These are phyloP conservation scores for Gentiana straminea DNA, from an alignment of 257 asterid species.

Conservation along the genomic window DNA sequence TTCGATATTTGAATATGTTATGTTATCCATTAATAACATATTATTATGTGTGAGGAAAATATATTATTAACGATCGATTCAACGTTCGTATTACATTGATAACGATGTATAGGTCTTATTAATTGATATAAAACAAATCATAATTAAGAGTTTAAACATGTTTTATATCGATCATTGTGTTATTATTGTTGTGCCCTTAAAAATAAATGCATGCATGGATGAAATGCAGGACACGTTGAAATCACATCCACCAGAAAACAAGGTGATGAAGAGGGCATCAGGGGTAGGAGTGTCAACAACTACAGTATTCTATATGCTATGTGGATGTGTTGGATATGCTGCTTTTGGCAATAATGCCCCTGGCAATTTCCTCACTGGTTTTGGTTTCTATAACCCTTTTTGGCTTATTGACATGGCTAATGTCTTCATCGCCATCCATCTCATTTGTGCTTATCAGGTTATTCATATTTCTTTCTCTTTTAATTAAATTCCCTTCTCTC, in stretches of 20 bases:
- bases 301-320: constrained; percentile 22
- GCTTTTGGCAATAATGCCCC: constrained; percentile 29
- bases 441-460: constrained; percentile 30
- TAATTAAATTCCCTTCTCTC: no score
- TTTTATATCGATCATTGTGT: no score
- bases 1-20: no score
- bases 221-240: constrained; percentile 42
- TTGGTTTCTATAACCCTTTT: constrained; percentile 32
- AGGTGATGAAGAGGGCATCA: constrained; percentile 48
- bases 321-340: constrained; percentile 31
- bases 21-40: no score
- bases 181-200: no score
- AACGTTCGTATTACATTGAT: no score
- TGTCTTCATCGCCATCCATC: constrained; percentile 25
- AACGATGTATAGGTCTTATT: no score
- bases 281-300: constrained; percentile 9
- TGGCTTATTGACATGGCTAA: constrained; percentile 33
- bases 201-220: no score
- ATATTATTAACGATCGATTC: no score
- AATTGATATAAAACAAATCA: no score
- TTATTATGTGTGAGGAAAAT: no score
- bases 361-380: constrained; percentile 32
- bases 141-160: no score
- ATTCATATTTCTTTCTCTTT: neutral
- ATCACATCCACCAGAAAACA: constrained; percentile 41